Conservation (phyloP, 2,329 filamentous ascomycete species). For the Emericellopsis atlantica region DNA sequence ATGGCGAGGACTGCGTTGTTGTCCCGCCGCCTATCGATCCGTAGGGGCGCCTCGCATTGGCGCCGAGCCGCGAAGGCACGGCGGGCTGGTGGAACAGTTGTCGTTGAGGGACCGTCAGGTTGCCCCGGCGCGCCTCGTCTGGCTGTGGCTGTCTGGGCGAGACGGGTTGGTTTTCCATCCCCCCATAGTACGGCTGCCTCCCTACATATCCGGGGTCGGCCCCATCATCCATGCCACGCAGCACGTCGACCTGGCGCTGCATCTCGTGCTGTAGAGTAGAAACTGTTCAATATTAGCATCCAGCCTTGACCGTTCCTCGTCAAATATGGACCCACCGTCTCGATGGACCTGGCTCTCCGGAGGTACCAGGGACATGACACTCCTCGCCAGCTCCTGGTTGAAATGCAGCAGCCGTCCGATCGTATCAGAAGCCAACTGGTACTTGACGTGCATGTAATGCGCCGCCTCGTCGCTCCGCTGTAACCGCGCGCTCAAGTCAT, state of each 20-base stretch:
- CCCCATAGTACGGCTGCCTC: constrained; percentile 53
- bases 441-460: constrained; percentile 66
- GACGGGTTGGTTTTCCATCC: constrained; percentile 63
- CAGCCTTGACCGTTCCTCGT: not conserved
- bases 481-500: constrained; percentile 65
- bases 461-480: constrained; percentile 75
- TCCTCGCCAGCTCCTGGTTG: constrained; percentile 73
- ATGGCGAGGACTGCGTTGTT: constrained; percentile 59
- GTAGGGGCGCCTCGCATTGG: constrained; percentile 65
- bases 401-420: constrained; percentile 60
- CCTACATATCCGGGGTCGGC: constrained; percentile 51
- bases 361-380: constrained; percentile 61
- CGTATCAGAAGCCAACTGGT: constrained; percentile 71
- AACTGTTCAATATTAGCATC: constrained; percentile 26
- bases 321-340: constrained; percentile 53
- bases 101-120: constrained; percentile 49
- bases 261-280: constrained; percentile 45
- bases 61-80: constrained; percentile 69
- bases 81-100: constrained; percentile 62
- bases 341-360: constrained; percentile 67
- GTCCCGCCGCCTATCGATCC: constrained; percentile 73
- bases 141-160: constrained; percentile 85
- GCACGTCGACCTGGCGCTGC: constrained; percentile 45
- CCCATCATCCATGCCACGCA: constrained; percentile 45
- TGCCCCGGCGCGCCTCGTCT: constrained; percentile 64